phyloP scores from a whole-genome alignment of 495 filamentous ascomycete species.

The Talaromyces stipitatus region DNA sequence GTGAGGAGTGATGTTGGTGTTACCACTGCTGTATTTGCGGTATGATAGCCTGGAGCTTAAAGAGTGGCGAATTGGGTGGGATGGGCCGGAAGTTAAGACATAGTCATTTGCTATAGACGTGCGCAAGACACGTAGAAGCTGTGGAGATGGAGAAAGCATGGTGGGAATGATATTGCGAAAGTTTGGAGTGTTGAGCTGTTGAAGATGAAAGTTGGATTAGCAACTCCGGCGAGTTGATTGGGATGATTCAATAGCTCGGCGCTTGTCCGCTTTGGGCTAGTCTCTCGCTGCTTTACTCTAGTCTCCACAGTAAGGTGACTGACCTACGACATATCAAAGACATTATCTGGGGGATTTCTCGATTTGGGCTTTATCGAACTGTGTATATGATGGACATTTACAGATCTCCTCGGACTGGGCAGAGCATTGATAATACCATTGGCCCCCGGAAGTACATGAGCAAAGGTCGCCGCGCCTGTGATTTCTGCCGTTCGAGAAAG shows the following conservation, averaged over 20 bases:
- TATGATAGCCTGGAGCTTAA: not conserved
- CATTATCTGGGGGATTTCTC: not conserved
- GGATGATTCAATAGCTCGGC: not conserved
- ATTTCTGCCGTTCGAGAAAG: not conserved
- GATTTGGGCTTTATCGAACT: not conserved
- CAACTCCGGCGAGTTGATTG: not conserved
- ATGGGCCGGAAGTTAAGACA: not conserved
- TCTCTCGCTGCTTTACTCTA: not conserved
- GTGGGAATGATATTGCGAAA: no score
- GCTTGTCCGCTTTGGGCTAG: not conserved
- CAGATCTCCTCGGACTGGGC: not conserved
- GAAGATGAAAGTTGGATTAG: not conserved
- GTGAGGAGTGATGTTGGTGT: not conserved
- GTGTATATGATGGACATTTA: not conserved
- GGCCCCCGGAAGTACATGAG: constrained; percentile 2
- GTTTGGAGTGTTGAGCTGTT: not conserved
- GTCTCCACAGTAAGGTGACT: not conserved
- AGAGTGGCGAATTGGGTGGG: not conserved
- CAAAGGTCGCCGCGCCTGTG: not conserved
- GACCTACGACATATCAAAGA: not conserved
- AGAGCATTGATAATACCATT: not conserved
- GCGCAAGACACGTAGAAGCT: constrained; percentile 37
- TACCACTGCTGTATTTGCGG: constrained; percentile 22
- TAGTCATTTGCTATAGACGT: constrained; percentile 17
- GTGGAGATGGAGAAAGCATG: constrained; percentile 38